Evolutionary conservation across 768 basidiomycete genomes (phyloP).

Genomic region (Psilocybe azurescens): DNA sequence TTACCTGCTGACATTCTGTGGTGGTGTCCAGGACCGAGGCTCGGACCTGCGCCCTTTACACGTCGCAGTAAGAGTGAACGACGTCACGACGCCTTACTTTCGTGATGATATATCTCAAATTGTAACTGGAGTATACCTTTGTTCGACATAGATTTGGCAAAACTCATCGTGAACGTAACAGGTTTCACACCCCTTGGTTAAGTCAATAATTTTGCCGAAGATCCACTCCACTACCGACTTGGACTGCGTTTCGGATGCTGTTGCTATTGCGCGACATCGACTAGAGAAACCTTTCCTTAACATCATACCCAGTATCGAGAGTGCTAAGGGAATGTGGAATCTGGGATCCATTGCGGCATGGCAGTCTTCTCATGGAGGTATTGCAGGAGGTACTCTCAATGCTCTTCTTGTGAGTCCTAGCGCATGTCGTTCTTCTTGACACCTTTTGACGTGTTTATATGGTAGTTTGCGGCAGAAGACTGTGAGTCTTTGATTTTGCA

Average conservation of each 20-base stretch:
- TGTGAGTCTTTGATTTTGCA: slow-evolving; percentile 52
- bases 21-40: slow-evolving; percentile 19
- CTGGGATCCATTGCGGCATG: slow-evolving; percentile 75
- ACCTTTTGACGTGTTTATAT: not conserved
- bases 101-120: slow-evolving; percentile 64
- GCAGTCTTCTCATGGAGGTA: slow-evolving; percentile 54
- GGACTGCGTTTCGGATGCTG: slow-evolving; percentile 56
- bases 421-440: not conserved
- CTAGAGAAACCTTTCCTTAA: slow-evolving; percentile 42
- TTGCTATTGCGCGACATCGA: slow-evolving; percentile 37
- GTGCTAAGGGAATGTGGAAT: slow-evolving; percentile 72
- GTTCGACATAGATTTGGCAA: not conserved
- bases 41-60: slow-evolving; percentile 43
- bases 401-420: slow-evolving; percentile 66
- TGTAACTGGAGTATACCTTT: slow-evolving; percentile 37
- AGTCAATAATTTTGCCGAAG: slow-evolving; percentile 85
- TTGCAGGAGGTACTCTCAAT: slow-evolving; percentile 56
- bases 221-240: slow-evolving; percentile 75
- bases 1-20: not conserved
- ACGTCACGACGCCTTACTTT: slow-evolving; percentile 69
- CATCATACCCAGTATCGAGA: slow-evolving; percentile 87
- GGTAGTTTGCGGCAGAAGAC: slow-evolving; percentile 93
- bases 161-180: slow-evolving; percentile 19
- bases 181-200: slow-evolving; percentile 46
- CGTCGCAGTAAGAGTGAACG: slow-evolving; percentile 78